Base-by-base conservation (phyloP, 192 early-diverging fungal genomes). In the Coemansia umbellata region DNA sequence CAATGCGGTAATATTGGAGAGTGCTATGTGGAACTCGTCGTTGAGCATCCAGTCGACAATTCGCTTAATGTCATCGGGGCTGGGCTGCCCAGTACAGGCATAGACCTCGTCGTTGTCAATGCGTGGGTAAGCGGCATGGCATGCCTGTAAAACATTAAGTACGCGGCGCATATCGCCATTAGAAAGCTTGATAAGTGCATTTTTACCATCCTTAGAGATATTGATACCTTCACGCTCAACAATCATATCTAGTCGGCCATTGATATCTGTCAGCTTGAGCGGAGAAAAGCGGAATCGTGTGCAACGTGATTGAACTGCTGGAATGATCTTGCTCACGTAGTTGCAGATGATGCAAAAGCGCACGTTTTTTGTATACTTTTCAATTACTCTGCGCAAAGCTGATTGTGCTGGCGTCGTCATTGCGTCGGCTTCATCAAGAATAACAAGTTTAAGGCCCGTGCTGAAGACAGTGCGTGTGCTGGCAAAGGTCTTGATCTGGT, bases 271-370 rank as follows among this genome's bases (percentile, higher is more conserved):
- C 24, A 81, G 55, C 44, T 85, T 78, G 24, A 99, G 79, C 2
- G 97, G 97, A 11, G 86, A 82, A 77, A 99, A 99, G 43, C 95
- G 78, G 71, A 99, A 97, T 28, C 91, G 74, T 11, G 97, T 99
- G 79, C 97, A 99, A n/a, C 97, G 87, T 27, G 97, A 97, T 66
- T 97, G 97, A 26, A 97, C 74, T 2, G 97, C 97, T 5, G 97
- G 95, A 40, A 94, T 95, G 33, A 99, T 97, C 64, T 95, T 97
- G 71, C 85, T 85, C 22, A 94, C 92, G 64, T 99, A 97, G 73
- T 99, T 99, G 81, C 95, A 97, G 50, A 99, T 95, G 47, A 99
- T 91, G 69, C 97, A 99, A 63, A 99, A 99, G 3, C 97, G 85
- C 7, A 97, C 94, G 57, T 97, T 99, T 31, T 83, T 82, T 14